phyloP scores from a whole-genome alignment of 2,329 filamentous ascomycete species.

The Colletotrichum cuscutae region DNA sequence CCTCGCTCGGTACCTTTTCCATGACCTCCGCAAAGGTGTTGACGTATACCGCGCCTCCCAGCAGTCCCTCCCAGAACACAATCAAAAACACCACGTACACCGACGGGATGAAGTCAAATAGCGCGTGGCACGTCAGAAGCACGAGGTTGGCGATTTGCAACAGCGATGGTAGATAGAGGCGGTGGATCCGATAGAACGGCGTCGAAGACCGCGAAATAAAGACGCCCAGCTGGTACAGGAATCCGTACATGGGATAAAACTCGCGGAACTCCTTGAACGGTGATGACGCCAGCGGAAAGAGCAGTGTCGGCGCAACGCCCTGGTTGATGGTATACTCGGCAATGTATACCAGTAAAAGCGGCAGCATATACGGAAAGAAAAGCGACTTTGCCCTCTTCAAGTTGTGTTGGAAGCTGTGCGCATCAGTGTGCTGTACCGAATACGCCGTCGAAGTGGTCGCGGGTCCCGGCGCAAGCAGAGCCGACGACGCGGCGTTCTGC shows the following conservation, averaged over 20 bases:
- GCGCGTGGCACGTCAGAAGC: constrained; percentile 78
- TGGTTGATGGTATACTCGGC: constrained; percentile 99
- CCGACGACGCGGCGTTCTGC: constrained; percentile 55
- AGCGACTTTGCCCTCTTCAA: constrained; percentile 75
- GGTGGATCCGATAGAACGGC: constrained; percentile 84
- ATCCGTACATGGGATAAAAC: constrained; percentile 95
- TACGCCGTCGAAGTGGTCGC: constrained; percentile 52
- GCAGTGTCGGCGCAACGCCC: constrained; percentile 87
- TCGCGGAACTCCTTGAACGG: constrained; percentile 85
- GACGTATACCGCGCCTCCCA: constrained; percentile 93
- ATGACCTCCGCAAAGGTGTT: constrained; percentile 96
- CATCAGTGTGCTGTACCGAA: constrained; percentile 45
- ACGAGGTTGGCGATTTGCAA: constrained; percentile 84
- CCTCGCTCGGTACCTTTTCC: constrained; percentile 78
- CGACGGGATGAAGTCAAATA: constrained; percentile 83
- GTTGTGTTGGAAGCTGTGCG: constrained; percentile 53
- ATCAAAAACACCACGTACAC: constrained; percentile 88
- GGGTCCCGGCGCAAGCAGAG: constrained; percentile 58
- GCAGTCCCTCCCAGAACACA: constrained; percentile 92
- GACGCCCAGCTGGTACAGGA: constrained; percentile 94
- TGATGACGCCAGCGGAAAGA: constrained; percentile 81
- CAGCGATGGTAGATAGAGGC: constrained; percentile 83
- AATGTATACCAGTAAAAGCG: constrained; percentile 90
- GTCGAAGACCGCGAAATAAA: constrained; percentile 94
- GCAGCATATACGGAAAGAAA: constrained; percentile 87